These are phyloP conservation scores for Ascochyta clinopodiicola DNA, from an alignment of 2,329 filamentous ascomycete genomes.

Conservation along the genomic window DNA sequence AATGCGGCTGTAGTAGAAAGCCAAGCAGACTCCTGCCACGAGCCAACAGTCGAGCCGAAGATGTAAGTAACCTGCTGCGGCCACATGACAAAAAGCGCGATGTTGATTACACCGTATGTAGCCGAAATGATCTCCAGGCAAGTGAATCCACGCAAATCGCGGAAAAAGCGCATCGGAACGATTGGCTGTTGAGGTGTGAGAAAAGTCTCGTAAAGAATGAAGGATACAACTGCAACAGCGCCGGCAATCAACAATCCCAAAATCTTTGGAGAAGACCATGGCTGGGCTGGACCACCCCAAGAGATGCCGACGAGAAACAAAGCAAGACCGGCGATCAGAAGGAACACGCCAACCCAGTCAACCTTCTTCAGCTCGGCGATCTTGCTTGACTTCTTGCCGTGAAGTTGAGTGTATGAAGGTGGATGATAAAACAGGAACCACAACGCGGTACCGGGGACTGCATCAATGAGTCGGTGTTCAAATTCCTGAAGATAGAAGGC, in stretches of 20 bases:
- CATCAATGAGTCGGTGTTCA: slow-evolving; percentile 29
- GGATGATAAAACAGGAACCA: slow-evolving; percentile 58
- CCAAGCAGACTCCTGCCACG: slow-evolving; percentile 36
- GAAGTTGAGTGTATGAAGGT: slow-evolving; percentile 50
- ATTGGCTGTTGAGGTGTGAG: slow-evolving; percentile 27
- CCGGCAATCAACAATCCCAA: slow-evolving; percentile 34
- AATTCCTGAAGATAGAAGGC: slow-evolving; percentile 7
- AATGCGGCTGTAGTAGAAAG: slow-evolving; percentile 38
- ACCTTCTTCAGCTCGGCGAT: slow-evolving; percentile 36
- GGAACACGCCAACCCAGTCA: slow-evolving; percentile 54
- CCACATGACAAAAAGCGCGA: slow-evolving; percentile 39
- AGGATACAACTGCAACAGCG: slow-evolving; percentile 18
- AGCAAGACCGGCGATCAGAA: slow-evolving; percentile 51
- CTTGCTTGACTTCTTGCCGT: slow-evolving; percentile 32
- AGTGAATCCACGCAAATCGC: slow-evolving; percentile 38
- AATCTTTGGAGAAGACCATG: slow-evolving; percentile 26
- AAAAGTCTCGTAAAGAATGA: slow-evolving; percentile 27
- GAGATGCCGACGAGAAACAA: slow-evolving; percentile 54
- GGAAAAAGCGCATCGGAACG: slow-evolving; percentile 42
- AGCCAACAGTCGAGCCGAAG: slow-evolving; percentile 19
- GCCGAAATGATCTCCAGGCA: slow-evolving; percentile 36
- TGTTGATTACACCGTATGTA: slow-evolving; percentile 34
- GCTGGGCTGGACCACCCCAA: slow-evolving; percentile 47
- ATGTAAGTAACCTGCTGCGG: slow-evolving; percentile 33
- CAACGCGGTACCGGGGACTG: slow-evolving; percentile 47